These are phyloP conservation scores for Circinella minor DNA, from an alignment of 371 early-diverging fungal species.

Conservation along the genomic window DNA sequence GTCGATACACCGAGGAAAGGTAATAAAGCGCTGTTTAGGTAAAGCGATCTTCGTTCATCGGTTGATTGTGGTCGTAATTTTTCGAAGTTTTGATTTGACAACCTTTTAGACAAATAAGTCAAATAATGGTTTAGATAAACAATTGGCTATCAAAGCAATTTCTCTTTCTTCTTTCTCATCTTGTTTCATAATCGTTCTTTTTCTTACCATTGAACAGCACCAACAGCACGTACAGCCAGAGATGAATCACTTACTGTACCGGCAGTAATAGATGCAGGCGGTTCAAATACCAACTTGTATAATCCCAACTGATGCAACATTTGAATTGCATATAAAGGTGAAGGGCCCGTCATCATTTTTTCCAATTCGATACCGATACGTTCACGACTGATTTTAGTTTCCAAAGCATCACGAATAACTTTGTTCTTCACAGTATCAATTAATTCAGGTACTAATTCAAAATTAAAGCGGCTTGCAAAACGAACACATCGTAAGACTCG, in stretches of 20 bases:
- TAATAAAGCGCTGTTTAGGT: slow-evolving; percentile 44
- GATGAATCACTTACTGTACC: slow-evolving; percentile 34
- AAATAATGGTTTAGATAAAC: background rate
- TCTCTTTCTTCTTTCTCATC: background rate
- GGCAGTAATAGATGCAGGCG: slow-evolving; percentile 42
- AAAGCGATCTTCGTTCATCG: slow-evolving; percentile 27
- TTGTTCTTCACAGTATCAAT: slow-evolving; percentile 62
- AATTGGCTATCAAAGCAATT: too few species aligned
- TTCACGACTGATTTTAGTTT: slow-evolving; percentile 92
- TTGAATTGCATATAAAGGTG: slow-evolving; percentile 57
- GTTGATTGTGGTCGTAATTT: background rate
- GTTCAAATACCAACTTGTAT: slow-evolving; percentile 60
- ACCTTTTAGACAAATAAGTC: background rate
- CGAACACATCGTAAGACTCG: slow-evolving; percentile 96
- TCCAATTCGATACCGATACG: slow-evolving; percentile 94
- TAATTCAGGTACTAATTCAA: slow-evolving; percentile 77
- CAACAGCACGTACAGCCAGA: slow-evolving; percentile 48
- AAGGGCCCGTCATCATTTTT: slow-evolving; percentile 88
- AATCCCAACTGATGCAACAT: slow-evolving; percentile 54
- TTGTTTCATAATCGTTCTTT: background rate
- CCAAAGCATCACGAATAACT: slow-evolving; percentile 72
- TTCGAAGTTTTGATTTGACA: slow-evolving; percentile 4
- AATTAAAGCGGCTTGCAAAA: slow-evolving; percentile 93
- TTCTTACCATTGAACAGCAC: slow-evolving; percentile 52
- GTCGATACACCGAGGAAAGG: slow-evolving; percentile 46